Base-by-base conservation (phyloP, 106 monocot species). In the Apostasia shenzhenica region DNA sequence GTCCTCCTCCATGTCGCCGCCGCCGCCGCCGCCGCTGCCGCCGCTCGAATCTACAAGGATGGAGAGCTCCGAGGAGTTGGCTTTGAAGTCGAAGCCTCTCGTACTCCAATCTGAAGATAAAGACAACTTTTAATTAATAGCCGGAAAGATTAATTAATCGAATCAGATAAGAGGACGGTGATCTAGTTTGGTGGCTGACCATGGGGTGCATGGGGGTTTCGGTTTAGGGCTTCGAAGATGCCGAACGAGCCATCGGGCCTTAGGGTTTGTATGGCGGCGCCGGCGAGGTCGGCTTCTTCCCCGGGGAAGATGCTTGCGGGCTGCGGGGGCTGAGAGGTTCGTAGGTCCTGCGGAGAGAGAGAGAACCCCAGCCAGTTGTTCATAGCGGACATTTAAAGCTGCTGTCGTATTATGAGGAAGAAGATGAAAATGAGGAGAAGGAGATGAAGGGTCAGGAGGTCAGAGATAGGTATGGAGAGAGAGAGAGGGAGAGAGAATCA, bases 301-400 rank as follows among this genome's bases (percentile, higher is more conserved):
- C 60, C 77, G 5, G 79, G 44, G 78, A 75, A 65, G 55, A 72
- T 48, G 40, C 51, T 8, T 58, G 63, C 51, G 57, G 72, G 53
- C 7, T 77, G 77, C 12, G 78, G 80, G 9, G 70, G 44, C 54
- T 77, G 78, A 0, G 76, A 41, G 6, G 81, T 44, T n/a, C 74
- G 76, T 38, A 79, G 81, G 38, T 94, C 91, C 43, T 94, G 91
- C 8, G 80, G 88, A 59, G 90, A 83, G 64, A 94, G 88, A 45
- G 94, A 94, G 85, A 94, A 91, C 11, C 61, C 94, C 13, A 94
- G 72, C 94, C 94, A 94, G 80, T 94, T 91, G 79, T 94, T 94
- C 83, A 84, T 79, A 51, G 87, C 76, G 53, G 70, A 79, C 89
- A 93, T 89, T 76, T 41, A 6, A 37, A 39, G 66, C 14, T 7